phyloP scores from a whole-genome alignment of 106 monocot genomes.

The Amphibolis antarctica region DNA sequence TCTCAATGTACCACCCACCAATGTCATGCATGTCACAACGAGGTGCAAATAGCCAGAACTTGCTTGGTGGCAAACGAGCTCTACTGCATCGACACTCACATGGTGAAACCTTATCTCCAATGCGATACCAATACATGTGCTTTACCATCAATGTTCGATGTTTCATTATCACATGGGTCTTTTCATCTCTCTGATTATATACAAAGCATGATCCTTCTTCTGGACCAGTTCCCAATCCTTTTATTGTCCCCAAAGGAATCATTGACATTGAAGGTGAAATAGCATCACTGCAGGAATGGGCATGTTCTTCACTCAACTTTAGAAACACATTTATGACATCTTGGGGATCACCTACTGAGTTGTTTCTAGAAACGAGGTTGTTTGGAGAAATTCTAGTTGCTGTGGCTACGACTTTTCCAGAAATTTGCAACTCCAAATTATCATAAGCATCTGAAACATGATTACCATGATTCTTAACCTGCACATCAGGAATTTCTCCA shows the following conservation, averaged over 20 bases:
- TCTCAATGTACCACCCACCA: constrained; percentile 98
- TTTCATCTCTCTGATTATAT: constrained; percentile 42
- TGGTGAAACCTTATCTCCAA: constrained; percentile 46
- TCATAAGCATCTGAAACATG: constrained; percentile 35
- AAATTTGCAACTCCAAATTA: constrained; percentile 67
- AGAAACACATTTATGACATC: constrained; percentile 75
- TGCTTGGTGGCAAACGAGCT: constrained; percentile 84
- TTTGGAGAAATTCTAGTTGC: constrained; percentile 48
- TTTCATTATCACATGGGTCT: constrained; percentile 83
- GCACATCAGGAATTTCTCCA: constrained; percentile 8
- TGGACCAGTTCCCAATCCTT: constrained; percentile 52
- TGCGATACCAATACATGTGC: constrained; percentile 90
- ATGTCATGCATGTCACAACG: constrained; percentile 82
- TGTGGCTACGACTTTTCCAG: constrained; percentile 54
- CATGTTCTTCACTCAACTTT: constrained; percentile 15
- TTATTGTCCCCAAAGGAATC: constrained; percentile 59
- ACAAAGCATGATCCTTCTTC: constrained; percentile 82
- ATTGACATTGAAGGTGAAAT: constrained; percentile 10
- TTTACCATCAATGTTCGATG: constrained; percentile 94
- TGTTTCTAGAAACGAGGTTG: constrained; percentile 14
- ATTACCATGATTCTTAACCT: constrained; percentile 1
- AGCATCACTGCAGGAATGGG: neutral
- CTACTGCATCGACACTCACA: constrained; percentile 92
- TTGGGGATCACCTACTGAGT: constrained; percentile 19
- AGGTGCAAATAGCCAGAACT: constrained; percentile 96